Evolutionary conservation across 768 basidiomycete species (phyloP), one percentile per base, ranked within the genome.

Genomic region (Rhodocollybia butyracea): DNA sequence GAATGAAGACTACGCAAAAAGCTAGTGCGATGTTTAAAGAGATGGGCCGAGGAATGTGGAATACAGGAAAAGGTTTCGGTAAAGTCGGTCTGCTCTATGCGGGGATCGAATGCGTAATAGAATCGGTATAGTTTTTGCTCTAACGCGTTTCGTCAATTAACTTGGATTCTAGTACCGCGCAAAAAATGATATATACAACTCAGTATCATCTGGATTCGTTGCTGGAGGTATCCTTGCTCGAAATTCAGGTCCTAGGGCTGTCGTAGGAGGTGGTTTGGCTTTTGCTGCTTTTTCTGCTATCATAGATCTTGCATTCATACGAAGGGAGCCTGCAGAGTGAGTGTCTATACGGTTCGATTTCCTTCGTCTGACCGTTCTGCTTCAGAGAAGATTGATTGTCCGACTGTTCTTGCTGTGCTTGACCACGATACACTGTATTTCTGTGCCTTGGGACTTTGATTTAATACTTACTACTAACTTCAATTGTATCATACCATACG

Each of bases 21-120:
- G 89, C 93, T 1, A 77, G 82, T 42, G 84, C 87, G 60, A 83
- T 96, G 32, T 89, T 97, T 69, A 91, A 85, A 66, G 95, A 98
- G 57, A 98, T 97, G 91, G 95, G 95, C 1, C 83, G 79, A 60
- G 88, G 87, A 31, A 96, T 98, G 93, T 93, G 84, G 84, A 76
- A 79, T 27, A 89, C 79, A 46, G 95, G 96, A 19, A 94, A 89
- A 69, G 89, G 93, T 0, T 98, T 98, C 64, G 94, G 86, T 0
- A 95, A 94, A 75, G 92, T 98, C 43, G 96, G 94, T 17, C 91
- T 91, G 12, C 65, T 98, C 41, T 98, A 91, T 68, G 88, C 94
- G n/a, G 94, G 95, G 26, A 85, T 92, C 7, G 96, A 98, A 73
- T 98, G 96, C 63, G 86, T 93, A 54, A 88, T 98, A 54, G 96